Evolutionary conservation across 192 early-diverging fungal genomes (phyloP).

Genomic region (Chytriomyces sp.): DNA sequence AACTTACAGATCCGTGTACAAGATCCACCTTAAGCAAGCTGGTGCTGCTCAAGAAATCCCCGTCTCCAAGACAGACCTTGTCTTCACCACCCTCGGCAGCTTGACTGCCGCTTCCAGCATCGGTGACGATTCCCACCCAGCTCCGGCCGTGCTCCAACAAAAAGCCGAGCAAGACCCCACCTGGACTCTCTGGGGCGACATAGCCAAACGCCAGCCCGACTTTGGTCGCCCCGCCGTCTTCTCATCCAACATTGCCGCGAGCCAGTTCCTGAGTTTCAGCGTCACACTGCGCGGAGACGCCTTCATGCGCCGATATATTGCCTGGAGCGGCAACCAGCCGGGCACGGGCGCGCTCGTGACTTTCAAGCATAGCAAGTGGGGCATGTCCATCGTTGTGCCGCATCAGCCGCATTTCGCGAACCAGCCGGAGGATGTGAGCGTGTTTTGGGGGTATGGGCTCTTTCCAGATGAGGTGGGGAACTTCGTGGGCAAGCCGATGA

Average conservation of each 20-base stretch:
- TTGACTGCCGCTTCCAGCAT: slow-evolving; percentile 34
- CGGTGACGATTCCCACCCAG: slow-evolving; percentile 7
- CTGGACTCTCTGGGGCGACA: slow-evolving; percentile 37
- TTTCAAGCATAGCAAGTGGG: slow-evolving; percentile 38
- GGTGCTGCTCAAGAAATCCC: slow-evolving; percentile 12
- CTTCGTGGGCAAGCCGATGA: slow-evolving; percentile 44
- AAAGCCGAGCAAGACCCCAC: slow-evolving; percentile 28
- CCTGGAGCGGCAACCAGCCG: slow-evolving; percentile 33
- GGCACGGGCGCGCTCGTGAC: slow-evolving; percentile 43
- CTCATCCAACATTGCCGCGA: not conserved
- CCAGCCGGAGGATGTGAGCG: slow-evolving; percentile 36
- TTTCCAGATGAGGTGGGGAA: slow-evolving; percentile 36
- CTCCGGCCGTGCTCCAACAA: slow-evolving; percentile 12
- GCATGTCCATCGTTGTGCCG: slow-evolving; percentile 34
- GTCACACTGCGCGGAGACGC: slow-evolving; percentile 18
- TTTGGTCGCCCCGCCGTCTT: slow-evolving; percentile 36
- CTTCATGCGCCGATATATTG: slow-evolving; percentile 29
- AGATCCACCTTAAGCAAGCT: slow-evolving; percentile 21
- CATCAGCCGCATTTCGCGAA: slow-evolving; percentile 42
- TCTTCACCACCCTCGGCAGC: slow-evolving; percentile 33
- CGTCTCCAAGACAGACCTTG: slow-evolving; percentile 26
- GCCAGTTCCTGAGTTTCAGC: slow-evolving; percentile 34
- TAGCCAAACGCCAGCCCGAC: slow-evolving; percentile 34
- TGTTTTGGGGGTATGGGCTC: slow-evolving; percentile 41
- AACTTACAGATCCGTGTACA: slow-evolving; percentile 26